Evolutionary conservation across 2,329 filamentous ascomycete genomes (phyloP), one percentile per base, ranked within the genome.

Genomic region (Thelonectria discophora): DNA sequence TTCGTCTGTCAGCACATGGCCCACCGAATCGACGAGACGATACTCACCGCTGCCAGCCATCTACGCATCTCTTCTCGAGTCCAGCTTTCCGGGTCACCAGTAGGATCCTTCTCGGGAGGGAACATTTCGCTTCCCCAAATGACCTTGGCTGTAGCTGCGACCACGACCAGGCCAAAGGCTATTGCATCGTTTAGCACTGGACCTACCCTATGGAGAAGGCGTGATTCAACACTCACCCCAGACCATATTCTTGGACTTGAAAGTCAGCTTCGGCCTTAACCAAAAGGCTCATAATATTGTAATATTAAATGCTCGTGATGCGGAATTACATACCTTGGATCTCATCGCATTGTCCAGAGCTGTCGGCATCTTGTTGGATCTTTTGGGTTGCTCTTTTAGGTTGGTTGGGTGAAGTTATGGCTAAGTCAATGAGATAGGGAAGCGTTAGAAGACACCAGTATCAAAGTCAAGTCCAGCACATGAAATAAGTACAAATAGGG

Each of bases 111-210:
- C 66, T 88, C 81, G 3, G 85, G 77, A 1, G 94, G 94, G 72
- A 97, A 97, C 72, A 97, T 85, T 65, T 94, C 92, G 55, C 87
- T 84, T 58, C 93, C 93, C 89, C 91, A 96, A 70, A 97, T 94
- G 17, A 87, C 86, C 90, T 91, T 97, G 43, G 87, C 88, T 15
- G 93, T 90, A 2, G 90, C 93, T 2, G 91, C 92, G 7, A 91
- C 91, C 13, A 97, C 86, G 54, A 96, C 84, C 10, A 91, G 92
- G 5, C 90, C 88, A 74, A 97, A 97, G 17, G 89, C 92, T 89
- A 79, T 70, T 71, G 60, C 55, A 55, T 58, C 58, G 21, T 70
- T 58, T 24, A 30, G n/a, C 5, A 3, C 4, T 17, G 39, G 17
- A 17, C 42, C 59, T 69, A 71, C 69, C 70, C 65, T 70, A 52